These are phyloP conservation scores for Penicillium verhagenii DNA, from an alignment of 495 filamentous ascomycete species.

Conservation along the genomic window DNA sequence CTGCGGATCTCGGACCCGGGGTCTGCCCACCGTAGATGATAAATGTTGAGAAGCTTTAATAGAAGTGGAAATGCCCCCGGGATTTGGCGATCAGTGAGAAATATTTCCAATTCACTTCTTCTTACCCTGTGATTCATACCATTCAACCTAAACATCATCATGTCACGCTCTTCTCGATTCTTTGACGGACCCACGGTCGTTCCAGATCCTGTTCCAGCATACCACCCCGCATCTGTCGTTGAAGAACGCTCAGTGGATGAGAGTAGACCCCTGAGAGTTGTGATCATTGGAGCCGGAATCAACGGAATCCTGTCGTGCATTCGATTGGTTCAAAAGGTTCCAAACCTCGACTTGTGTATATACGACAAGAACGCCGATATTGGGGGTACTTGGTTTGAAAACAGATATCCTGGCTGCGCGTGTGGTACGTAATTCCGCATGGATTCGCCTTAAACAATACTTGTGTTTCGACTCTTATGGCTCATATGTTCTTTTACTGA, in stretches of 20 bases:
- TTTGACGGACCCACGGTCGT: not conserved
- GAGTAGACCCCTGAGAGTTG: constrained; percentile 52
- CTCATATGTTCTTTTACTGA: not conserved
- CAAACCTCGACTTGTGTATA: constrained; percentile 59
- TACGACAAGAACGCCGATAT: constrained; percentile 80
- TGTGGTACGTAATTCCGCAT: constrained; percentile 37
- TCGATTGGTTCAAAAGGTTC: constrained; percentile 55
- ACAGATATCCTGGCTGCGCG: constrained; percentile 67
- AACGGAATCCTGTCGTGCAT: constrained; percentile 63
- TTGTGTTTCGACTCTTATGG: not conserved
- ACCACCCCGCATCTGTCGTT: constrained; percentile 14
- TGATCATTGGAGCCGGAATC: constrained; percentile 65
- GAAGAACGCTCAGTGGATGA: constrained; percentile 56
- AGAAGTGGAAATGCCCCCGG: not conserved
- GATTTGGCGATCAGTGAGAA: not conserved
- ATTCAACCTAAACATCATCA: no score
- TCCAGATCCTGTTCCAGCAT: not conserved
- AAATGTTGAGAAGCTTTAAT: not conserved
- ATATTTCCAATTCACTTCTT: not conserved
- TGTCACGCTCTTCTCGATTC: constrained; percentile 16
- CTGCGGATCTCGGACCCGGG: not conserved
- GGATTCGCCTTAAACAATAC: not conserved
- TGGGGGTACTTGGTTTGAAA: constrained; percentile 73
- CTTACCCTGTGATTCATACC: no score
- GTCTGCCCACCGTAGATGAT: not conserved